phyloP scores from a whole-genome alignment of 495 filamentous ascomycete species.

The Aspergillus conjunctus region DNA sequence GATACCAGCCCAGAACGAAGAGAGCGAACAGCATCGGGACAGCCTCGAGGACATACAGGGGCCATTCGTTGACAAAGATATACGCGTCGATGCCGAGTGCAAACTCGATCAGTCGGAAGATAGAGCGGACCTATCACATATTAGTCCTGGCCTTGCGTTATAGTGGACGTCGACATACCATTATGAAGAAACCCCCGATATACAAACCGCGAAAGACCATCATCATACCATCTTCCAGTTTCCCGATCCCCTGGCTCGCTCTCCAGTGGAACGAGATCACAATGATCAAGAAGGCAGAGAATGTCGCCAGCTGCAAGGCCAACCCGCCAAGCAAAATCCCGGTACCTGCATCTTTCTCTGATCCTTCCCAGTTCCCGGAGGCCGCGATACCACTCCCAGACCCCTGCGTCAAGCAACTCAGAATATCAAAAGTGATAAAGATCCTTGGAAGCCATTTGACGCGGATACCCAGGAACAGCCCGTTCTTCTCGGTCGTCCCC shows the following conservation, averaged over 20 bases:
- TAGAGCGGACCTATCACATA: neutral
- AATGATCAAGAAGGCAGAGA: neutral
- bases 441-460: neutral
- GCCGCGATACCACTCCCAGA: neutral
- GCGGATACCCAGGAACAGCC: neutral
- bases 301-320: neutral
- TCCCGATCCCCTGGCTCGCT: neutral
- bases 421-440: neutral
- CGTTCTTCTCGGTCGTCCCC: neutral
- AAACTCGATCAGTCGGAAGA: neutral
- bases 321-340: neutral
- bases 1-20: neutral
- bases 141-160: neutral
- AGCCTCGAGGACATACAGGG: conserved; percentile 2
- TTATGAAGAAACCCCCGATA: neutral
- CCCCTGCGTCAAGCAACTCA: neutral
- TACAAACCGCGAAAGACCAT: neutral
- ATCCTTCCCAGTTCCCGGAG: neutral
- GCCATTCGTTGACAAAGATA: neutral
- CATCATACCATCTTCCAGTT: neutral
- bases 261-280: neutral
- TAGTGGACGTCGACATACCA: neutral
- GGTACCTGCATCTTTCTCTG: neutral
- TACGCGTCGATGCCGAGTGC: neutral
- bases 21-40: neutral